Percentiles rank a stretch among this genome's conserved stretches.
Conservation (phyloP, 805 yeast species). For the Cephaloascus albidus region DNA sequence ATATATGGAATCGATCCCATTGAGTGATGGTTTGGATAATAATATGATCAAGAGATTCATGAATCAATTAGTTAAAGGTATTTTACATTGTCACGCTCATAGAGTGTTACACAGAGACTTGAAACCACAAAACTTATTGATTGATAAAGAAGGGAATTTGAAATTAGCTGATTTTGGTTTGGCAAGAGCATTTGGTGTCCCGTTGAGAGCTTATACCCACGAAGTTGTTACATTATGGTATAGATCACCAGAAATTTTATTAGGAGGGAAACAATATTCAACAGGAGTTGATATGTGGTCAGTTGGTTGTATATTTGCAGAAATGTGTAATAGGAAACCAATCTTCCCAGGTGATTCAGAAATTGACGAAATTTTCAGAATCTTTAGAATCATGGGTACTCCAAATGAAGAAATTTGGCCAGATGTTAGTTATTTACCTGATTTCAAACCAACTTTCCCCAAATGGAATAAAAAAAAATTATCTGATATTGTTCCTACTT, state of each 20-base stretch:
- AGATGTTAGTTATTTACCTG: slow-evolving; percentile 83
- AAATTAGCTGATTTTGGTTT: slow-evolving; percentile 69
- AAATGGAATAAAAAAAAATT: slow-evolving; percentile 75
- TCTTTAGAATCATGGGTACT: slow-evolving; percentile 87
- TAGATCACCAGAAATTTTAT: slow-evolving; percentile 88
- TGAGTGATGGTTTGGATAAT: slow-evolving; percentile 82
- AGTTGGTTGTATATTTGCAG: slow-evolving; percentile 95
- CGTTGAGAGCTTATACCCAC: slow-evolving; percentile 92
- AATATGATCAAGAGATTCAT: slow-evolving; percentile 88
- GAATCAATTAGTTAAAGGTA: slow-evolving; percentile 87
- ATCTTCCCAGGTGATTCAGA: slow-evolving; percentile 96
- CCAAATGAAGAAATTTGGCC: slow-evolving; percentile 95
- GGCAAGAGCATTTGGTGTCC: slow-evolving; percentile 97
- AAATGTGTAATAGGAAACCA: slow-evolving; percentile 94
- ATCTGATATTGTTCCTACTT: slow-evolving; percentile 61
- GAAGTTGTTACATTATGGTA: slow-evolving; percentile 98
- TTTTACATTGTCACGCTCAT: slow-evolving; percentile 89
- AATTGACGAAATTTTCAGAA: slow-evolving; percentile 92
- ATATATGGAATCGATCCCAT: slow-evolving; percentile 93
- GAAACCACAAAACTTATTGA: slow-evolving; percentile 91
- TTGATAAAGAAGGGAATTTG: slow-evolving; percentile 74
- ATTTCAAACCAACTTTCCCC: slow-evolving; percentile 88
- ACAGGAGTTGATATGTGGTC: slow-evolving; percentile 99
- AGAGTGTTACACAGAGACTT: slow-evolving; percentile 91
- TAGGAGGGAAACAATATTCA: slow-evolving; percentile 95